phyloP scores from a whole-genome alignment of 805 yeast genomes.

The Metschnikowia noctiluminum region DNA sequence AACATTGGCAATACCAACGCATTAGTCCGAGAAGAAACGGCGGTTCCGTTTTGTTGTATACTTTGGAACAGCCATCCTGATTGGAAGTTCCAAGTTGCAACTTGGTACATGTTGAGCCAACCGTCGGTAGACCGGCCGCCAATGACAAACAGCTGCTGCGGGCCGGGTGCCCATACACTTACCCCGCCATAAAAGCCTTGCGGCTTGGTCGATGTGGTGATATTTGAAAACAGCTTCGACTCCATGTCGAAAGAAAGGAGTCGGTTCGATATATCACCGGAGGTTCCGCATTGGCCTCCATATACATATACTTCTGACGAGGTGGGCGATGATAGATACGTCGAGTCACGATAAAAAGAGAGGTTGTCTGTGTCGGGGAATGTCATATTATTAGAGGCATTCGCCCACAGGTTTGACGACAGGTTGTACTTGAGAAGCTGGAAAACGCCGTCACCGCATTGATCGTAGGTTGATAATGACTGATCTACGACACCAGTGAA shows the following conservation, averaged over 20 bases:
- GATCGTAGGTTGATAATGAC: constrained; percentile 7
- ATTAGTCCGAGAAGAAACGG: constrained; percentile 51
- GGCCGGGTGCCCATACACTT: constrained; percentile 40
- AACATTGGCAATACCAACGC: constrained; percentile 58
- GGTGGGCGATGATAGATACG: constrained; percentile 40
- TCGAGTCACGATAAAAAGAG: constrained; percentile 33
- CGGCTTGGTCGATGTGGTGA: constrained; percentile 51
- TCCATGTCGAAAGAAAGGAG: constrained; percentile 43
- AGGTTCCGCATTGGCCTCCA: constrained; percentile 44
- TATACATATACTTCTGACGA: constrained; percentile 46
- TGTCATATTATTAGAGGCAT: constrained; percentile 16
- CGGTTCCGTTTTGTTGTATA: constrained; percentile 17
- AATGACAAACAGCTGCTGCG: constrained; percentile 49
- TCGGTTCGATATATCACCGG: constrained; percentile 35
- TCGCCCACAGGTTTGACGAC: constrained; percentile 20
- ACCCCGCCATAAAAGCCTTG: constrained; percentile 54
- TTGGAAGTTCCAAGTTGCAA: constrained; percentile 67
- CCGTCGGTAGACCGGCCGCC: constrained; percentile 65
- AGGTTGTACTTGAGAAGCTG: constrained; percentile 22
- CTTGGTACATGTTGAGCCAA: constrained; percentile 70
- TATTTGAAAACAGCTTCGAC: constrained; percentile 31
- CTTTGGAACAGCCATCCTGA: constrained; percentile 62
- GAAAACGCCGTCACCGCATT: constrained; percentile 29
- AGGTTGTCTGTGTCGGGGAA: constrained; percentile 25
- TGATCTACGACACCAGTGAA: constrained; percentile 15